A percentile compares a stretch with the other conserved stretches of the same genome.
phyloP scores from a whole-genome alignment of 2,329 filamentous ascomycete genomes.

The Pseudocercospora cruenta region DNA sequence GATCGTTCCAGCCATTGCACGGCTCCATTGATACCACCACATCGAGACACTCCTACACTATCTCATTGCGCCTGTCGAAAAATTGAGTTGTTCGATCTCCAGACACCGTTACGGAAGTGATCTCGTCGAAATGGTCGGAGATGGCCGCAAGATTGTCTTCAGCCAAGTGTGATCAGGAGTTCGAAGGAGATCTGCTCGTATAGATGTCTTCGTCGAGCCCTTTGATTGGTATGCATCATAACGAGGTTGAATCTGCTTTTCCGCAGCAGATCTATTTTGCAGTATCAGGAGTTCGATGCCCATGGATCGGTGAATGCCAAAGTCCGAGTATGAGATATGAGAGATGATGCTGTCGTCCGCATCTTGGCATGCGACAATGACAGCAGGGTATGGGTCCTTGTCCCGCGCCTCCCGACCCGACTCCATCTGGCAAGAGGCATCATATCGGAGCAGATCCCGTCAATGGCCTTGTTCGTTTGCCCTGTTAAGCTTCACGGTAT shows the following conservation, averaged over 20 bases:
- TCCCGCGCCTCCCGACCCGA: not conserved
- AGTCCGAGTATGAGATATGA: not conserved
- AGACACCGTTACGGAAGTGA: no score
- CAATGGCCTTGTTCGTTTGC: no score
- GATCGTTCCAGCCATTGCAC: no score
- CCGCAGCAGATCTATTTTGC: not conserved
- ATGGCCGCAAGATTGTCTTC: not conserved
- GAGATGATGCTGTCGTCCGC: not conserved
- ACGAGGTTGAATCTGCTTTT: not conserved
- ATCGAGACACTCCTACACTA: no score
- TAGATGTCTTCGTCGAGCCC: no score
- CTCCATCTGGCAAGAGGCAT: not conserved
- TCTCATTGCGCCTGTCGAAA: no score
- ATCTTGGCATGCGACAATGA: not conserved
- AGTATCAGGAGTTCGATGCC: not conserved
- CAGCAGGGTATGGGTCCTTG: not conserved
- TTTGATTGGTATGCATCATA: not conserved
- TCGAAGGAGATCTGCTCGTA: no score
- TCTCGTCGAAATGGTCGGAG: not conserved
- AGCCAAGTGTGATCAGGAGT: not conserved
- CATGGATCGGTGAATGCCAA: not conserved
- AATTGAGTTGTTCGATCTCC: no score
- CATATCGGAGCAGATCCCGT: not conserved
- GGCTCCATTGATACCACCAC: no score
- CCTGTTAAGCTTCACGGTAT: not conserved